These are phyloP conservation scores for Alternaria brassicicola DNA, from an alignment of 2,329 filamentous ascomycete species.

Conservation along the genomic window DNA sequence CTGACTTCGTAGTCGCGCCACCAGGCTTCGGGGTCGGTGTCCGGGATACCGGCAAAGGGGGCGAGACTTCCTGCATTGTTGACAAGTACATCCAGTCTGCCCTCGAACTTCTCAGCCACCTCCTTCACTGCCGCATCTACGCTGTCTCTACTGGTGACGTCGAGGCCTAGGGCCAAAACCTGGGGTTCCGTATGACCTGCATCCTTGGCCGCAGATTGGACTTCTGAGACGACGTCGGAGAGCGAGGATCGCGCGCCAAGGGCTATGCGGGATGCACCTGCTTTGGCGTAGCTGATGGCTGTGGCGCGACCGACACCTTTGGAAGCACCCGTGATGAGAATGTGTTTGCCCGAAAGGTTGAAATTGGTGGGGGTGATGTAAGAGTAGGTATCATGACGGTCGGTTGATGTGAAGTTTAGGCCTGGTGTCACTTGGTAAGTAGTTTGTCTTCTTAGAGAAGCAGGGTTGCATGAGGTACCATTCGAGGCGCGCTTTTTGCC, in stretches of 20 bases:
- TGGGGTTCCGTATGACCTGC: constrained; percentile 44
- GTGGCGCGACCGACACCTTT: constrained; percentile 61
- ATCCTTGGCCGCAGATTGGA: constrained; percentile 44
- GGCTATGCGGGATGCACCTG: constrained; percentile 61
- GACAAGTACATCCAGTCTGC: constrained; percentile 53
- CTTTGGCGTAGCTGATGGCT: constrained; percentile 61
- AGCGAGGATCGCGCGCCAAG: constrained; percentile 59
- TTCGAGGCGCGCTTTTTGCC: background rate
- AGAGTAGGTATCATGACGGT: constrained; percentile 59
- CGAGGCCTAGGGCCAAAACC: constrained; percentile 52
- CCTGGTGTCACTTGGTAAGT: constrained; percentile 2
- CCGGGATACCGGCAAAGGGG: constrained; percentile 33
- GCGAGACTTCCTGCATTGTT: constrained; percentile 56
- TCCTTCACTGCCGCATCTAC: constrained; percentile 46
- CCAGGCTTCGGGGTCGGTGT: constrained; percentile 49
- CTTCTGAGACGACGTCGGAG: constrained; percentile 40
- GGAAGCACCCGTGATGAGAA: constrained; percentile 63
- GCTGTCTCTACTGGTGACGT: constrained; percentile 51
- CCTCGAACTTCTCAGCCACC: constrained; percentile 30
- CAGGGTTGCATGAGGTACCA: background rate
- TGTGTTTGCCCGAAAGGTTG: constrained; percentile 41
- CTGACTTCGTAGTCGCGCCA: constrained; percentile 58
- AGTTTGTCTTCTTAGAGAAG: background rate
- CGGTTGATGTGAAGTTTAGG: constrained; percentile 12
- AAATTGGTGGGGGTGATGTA: constrained; percentile 54